Percentiles rank a stretch among this genome's conserved stretches.
Evolutionary conservation across 2,329 filamentous ascomycete species (phyloP).

Genomic region (Neobulgaria alba): DNA sequence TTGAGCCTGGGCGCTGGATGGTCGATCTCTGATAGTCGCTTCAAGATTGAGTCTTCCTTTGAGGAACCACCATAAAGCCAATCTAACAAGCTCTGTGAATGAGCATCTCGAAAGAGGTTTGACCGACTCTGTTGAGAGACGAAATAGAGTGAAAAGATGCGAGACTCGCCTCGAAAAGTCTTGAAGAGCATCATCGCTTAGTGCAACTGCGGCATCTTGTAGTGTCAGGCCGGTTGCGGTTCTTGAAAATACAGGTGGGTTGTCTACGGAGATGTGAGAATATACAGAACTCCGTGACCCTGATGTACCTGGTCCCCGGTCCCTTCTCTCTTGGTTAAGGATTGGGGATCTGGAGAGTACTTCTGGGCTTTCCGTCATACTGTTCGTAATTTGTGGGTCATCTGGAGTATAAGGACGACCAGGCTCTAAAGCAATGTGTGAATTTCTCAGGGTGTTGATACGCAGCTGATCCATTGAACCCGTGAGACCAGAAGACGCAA

Average conservation of each 20-base stretch:
- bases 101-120: constrained; percentile 56
- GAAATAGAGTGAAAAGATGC: constrained; percentile 69
- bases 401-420: constrained; percentile 9
- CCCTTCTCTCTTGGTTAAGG: not conserved
- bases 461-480: constrained; percentile 18
- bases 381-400: constrained; percentile 1
- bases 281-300: not conserved
- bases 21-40: constrained; percentile 55
- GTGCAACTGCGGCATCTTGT: constrained; percentile 19
- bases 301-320: not conserved
- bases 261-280: constrained; percentile 4
- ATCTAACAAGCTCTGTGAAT: constrained; percentile 60
- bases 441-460: constrained; percentile 23
- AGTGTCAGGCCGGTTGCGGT: constrained; percentile 16
- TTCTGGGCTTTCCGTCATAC: constrained; percentile 6
- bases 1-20: constrained; percentile 44
- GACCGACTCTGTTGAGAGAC: constrained; percentile 66
- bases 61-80: constrained; percentile 83
- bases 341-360: not conserved
- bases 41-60: constrained; percentile 73
- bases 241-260: constrained; percentile 8
- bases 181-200: constrained; percentile 52
- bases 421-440: constrained; percentile 15
- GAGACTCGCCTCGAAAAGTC: constrained; percentile 63
- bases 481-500: constrained; percentile 7